Evolutionary conservation across 805 yeast genomes (phyloP).

Genomic region (Clavispora vitiphila): DNA sequence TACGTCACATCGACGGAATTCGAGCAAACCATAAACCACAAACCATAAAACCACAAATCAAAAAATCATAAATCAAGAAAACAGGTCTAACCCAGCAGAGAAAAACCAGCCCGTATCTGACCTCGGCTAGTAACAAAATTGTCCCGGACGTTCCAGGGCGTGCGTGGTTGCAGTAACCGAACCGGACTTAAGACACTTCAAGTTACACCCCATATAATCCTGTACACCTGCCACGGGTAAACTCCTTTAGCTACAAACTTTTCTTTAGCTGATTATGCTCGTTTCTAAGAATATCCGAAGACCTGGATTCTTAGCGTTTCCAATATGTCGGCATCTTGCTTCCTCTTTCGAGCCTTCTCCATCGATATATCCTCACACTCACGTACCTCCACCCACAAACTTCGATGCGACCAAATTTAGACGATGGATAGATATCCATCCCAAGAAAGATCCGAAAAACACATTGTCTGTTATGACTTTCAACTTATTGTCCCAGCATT

Average conservation of each 20-base stretch:
- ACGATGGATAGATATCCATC: constrained; percentile 16
- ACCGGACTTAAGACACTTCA: background rate
- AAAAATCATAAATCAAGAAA: too few relatives aligned
- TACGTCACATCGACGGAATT: background rate
- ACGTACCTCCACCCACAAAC: constrained; percentile 4
- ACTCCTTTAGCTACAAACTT: too few relatives aligned
- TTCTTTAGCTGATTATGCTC: too few relatives aligned
- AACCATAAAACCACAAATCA: too few relatives aligned
- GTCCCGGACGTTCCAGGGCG: too few relatives aligned
- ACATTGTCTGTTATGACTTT: constrained; percentile 33
- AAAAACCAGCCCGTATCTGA: too few relatives aligned
- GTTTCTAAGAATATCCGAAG: background rate
- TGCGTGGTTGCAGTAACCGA: background rate
- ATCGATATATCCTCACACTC: constrained; percentile 4
- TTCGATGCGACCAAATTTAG: constrained; percentile 22
- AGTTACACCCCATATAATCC: background rate
- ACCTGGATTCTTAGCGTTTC: background rate
- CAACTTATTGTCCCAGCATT: constrained; percentile 49
- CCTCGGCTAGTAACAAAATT: too few relatives aligned
- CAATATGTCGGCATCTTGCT: background rate
- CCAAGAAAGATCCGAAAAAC: constrained; percentile 1
- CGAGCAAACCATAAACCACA: background rate
- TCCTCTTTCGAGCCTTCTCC: background rate
- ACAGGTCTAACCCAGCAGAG: too few relatives aligned
- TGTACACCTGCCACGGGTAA: background rate